Evolutionary conservation across 768 basidiomycete genomes (phyloP).

Genomic region (Sporobolomyces pararoseus): DNA sequence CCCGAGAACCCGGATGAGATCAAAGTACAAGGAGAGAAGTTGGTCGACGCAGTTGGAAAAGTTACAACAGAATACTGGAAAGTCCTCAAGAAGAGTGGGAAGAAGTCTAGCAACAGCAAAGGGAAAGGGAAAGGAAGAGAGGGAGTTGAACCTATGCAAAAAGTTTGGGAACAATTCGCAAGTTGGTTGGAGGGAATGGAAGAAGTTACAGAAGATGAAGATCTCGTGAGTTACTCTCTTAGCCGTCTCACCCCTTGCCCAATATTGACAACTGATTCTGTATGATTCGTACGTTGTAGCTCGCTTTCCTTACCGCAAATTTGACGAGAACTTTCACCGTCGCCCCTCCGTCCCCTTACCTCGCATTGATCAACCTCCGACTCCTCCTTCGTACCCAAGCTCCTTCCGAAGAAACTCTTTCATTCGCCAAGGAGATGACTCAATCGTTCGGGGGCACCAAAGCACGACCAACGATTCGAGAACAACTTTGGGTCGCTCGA

Average conservation of each 20-base stretch:
- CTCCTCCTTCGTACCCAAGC: conserved; percentile 30
- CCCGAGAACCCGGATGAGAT: conserved; percentile 52
- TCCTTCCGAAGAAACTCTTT: neutral
- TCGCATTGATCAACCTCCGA: conserved; percentile 32
- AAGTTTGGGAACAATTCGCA: conserved; percentile 52
- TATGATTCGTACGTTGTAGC: neutral
- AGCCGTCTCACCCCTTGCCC: neutral
- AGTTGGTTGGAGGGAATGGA: conserved; percentile 54
- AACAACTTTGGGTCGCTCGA: conserved; percentile 38
- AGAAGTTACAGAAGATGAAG: conserved; percentile 37
- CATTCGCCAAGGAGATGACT: conserved; percentile 16
- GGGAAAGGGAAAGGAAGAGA: conserved; percentile 19
- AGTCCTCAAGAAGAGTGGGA: conserved; percentile 37
- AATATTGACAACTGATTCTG: neutral
- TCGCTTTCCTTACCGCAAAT: conserved; percentile 32
- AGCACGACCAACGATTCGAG: conserved; percentile 10
- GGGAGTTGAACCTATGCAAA: conserved; percentile 20
- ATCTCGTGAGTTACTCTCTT: conserved; percentile 46
- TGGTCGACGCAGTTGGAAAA: conserved; percentile 59
- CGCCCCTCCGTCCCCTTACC: conserved; percentile 25
- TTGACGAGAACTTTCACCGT: conserved; percentile 16
- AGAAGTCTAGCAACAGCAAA: conserved; percentile 34
- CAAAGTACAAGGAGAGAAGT: conserved; percentile 53
- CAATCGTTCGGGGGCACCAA: neutral
- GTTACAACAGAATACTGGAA: conserved; percentile 57